Base-by-base conservation (phyloP, 2,329 filamentous ascomycete species). In the Fusarium newnesense region DNA sequence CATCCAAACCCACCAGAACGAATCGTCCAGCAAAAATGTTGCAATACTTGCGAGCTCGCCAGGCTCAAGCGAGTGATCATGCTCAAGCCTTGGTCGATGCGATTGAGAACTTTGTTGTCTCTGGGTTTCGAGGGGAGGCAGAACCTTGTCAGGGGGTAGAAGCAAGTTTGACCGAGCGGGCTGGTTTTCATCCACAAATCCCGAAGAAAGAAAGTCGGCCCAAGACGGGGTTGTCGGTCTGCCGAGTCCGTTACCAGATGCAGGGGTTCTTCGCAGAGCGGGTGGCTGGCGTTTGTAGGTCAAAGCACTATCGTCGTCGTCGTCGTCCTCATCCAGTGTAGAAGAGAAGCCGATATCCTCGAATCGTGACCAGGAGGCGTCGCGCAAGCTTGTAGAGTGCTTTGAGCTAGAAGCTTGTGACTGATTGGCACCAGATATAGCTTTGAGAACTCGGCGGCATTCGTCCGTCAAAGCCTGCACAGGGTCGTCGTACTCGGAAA, bases 1-100 rank as follows among this genome's bases (percentile, higher is more conserved):
- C 88, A 99, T 98, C 96, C 96, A 99, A 8, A 98, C 96, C 96
- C 96, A 98, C 96, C 96, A 99, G 82, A 99, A 99, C 3, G 95
- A 93, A 80, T 98, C 96, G 77, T 99, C 96, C 9, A 99, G 87
- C 71, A 96, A 92, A 64, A 98, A 89, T 42, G 89, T 89, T 30
- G 90, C 93, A 79, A 99, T 97, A 80, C 95, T 98, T 36, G 96
- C 96, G 64, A 99, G 87, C 86, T 99, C 96, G 58, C 95, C 96
- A 1, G 96, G 96, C 73, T 98, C 95, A 1, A 98, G 86, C 44
- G 90, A 86, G 30, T 83, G 83, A 60, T 93, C 90, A 19, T 87
- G 87, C 73, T 95, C 91, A n/a, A 94, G 84, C 66, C 91, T 88
- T 47, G 92, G 91, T 62, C 87, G 88, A 80, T 97, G 94, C 2